Conservation (phyloP, 306 rosid genomes). For the Medicago ruthenica region DNA sequence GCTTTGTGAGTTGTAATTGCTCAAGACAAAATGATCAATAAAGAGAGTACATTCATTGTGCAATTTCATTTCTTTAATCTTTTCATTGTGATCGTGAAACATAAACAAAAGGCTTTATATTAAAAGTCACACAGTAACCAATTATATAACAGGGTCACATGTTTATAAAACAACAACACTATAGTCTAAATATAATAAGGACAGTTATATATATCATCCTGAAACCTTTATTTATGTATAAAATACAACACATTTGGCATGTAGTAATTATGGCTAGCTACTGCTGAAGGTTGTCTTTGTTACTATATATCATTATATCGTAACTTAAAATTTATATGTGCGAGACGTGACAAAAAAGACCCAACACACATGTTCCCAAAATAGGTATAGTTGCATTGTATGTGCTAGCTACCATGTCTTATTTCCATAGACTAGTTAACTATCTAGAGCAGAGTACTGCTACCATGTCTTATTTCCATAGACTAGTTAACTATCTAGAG, state of each 20-base stretch:
- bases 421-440: constrained; percentile 28
- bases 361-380: constrained; percentile 41
- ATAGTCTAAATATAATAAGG: background rate
- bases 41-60: too few species aligned
- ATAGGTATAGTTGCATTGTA: constrained; percentile 18
- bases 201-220: constrained; percentile 8
- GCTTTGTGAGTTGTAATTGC: too few species aligned
- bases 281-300: constrained; percentile 33
- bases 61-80: too few species aligned
- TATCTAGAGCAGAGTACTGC: constrained; percentile 25
- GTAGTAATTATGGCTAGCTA: constrained; percentile 18
- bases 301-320: background rate
- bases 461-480: constrained; percentile 43
- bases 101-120: background rate
- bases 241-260: constrained; percentile 16
- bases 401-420: constrained; percentile 38
- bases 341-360: constrained; percentile 46
- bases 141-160: constrained; percentile 22
- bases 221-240: background rate
- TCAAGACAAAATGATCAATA: too few species aligned
- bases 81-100: too few species aligned
- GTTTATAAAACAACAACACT: constrained; percentile 21
- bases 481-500: constrained; percentile 16
- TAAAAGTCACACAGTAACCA: background rate
- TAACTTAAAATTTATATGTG: constrained; percentile 22